phyloP scores from a whole-genome alignment of 768 basidiomycete genomes.

The Russula emetica region DNA sequence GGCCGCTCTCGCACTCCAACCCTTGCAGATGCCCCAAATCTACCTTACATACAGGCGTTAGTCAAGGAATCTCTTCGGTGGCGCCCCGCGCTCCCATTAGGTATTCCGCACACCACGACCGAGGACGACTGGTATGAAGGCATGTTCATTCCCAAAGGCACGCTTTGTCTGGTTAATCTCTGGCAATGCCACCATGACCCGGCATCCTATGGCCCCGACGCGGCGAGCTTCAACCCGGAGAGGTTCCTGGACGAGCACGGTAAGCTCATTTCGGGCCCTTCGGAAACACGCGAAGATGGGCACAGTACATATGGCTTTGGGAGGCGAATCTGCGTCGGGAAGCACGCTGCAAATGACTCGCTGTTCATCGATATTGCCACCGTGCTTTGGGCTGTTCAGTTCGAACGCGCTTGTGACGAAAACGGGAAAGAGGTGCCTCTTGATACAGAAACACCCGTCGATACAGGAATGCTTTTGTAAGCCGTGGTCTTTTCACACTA shows the following conservation, averaged over 20 bases:
- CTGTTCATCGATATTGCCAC: constrained; percentile 29
- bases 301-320: constrained; percentile 25
- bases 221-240: constrained; percentile 27
- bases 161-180: constrained; percentile 33
- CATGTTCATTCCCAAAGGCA: constrained; percentile 36
- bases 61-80: constrained; percentile 18
- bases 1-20: constrained; percentile 11
- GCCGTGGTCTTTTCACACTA: background rate
- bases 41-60: constrained; percentile 13
- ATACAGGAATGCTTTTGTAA: constrained; percentile 23
- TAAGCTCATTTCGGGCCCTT: constrained; percentile 1
- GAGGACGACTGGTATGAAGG: constrained; percentile 33
- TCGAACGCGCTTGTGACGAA: constrained; percentile 15
- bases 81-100: constrained; percentile 4
- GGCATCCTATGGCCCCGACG: constrained; percentile 22
- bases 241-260: constrained; percentile 23
- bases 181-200: constrained; percentile 19
- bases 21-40: constrained; percentile 1
- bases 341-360: constrained; percentile 23
- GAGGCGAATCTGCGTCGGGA: constrained; percentile 26
- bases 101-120: constrained; percentile 13
- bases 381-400: constrained; percentile 26
- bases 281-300: constrained; percentile 19
- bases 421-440: constrained; percentile 14
- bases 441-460: background rate